phyloP scores from a whole-genome alignment of 495 filamentous ascomycete genomes.

The Chaetomidium leptoderma region DNA sequence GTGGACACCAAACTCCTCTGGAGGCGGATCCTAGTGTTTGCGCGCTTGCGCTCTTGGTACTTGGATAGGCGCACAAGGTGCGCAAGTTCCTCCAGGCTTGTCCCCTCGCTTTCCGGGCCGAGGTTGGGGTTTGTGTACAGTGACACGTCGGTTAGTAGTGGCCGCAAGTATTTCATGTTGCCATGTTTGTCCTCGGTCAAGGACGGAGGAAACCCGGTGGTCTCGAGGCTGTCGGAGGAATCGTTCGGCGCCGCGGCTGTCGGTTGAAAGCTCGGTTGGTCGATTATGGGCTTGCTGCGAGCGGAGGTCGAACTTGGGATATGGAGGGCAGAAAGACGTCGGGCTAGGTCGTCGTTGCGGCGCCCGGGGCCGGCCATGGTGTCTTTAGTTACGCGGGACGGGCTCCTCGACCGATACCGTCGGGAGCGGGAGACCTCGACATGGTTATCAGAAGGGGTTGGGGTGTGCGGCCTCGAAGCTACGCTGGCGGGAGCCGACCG shows the following conservation, averaged over 20 bases:
- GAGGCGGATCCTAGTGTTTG: slow-evolving; percentile 61
- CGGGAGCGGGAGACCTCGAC: slow-evolving; percentile 40
- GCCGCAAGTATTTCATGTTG: slow-evolving; percentile 36
- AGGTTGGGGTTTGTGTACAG: slow-evolving; percentile 48
- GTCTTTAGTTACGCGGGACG: slow-evolving; percentile 35
- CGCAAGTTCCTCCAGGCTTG: slow-evolving; percentile 66
- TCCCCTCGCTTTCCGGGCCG: slow-evolving; percentile 48
- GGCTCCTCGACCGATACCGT: slow-evolving; percentile 43
- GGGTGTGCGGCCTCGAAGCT: slow-evolving; percentile 41
- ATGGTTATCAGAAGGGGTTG: slow-evolving; percentile 42
- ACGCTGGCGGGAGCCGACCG: slow-evolving; percentile 32
- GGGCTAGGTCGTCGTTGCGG: slow-evolving; percentile 35
- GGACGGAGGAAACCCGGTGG: slow-evolving; percentile 13
- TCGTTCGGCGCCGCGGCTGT: slow-evolving; percentile 26
- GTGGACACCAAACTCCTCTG: slow-evolving; percentile 66
- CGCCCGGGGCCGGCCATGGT: slow-evolving; percentile 30
- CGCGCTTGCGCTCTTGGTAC: slow-evolving; percentile 69
- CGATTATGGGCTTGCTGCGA: slow-evolving; percentile 45
- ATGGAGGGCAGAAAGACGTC: slow-evolving; percentile 39
- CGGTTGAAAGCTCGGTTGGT: slow-evolving; percentile 32
- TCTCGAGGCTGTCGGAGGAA: slow-evolving; percentile 27
- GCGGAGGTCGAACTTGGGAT: slow-evolving; percentile 32
- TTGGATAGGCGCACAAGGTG: slow-evolving; percentile 64
- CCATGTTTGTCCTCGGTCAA: slow-evolving; percentile 26
- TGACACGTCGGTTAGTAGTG: slow-evolving; percentile 48